These are phyloP conservation scores for Thielaviopsis ethacetica DNA, from an alignment of 2,329 filamentous ascomycete genomes.

Conservation along the genomic window DNA sequence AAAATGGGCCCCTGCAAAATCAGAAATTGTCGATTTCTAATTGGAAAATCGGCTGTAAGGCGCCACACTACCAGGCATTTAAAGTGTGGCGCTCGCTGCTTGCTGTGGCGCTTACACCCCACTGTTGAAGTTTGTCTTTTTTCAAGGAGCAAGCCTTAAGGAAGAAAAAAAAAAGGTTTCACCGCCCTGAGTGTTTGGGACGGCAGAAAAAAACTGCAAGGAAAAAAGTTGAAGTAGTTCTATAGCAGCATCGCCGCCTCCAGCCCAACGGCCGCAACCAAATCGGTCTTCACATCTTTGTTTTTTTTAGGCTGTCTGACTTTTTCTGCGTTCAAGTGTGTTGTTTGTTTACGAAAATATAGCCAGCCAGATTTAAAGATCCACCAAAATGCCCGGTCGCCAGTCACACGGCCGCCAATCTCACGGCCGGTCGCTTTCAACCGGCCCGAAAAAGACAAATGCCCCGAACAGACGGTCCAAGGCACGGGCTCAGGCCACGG, in stretches of 20 bases:
- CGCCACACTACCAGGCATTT: not conserved
- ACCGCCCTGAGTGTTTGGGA: constrained; percentile 9
- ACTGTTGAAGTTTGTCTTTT: not conserved
- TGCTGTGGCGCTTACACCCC: constrained; percentile 7
- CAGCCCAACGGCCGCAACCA: not conserved
- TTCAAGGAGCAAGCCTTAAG: not conserved
- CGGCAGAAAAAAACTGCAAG: constrained; percentile 14
- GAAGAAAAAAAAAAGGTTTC: constrained; percentile 13
- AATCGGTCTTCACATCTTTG: no score
- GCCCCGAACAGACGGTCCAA: constrained; percentile 27
- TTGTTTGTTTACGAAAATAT: not conserved
- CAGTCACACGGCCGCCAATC: constrained; percentile 41
- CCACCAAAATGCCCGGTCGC: constrained; percentile 35
- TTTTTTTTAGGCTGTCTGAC: no score
- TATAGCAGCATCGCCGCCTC: not conserved
- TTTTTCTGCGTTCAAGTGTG: no score
- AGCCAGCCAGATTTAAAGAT: not conserved
- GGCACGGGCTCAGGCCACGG: constrained; percentile 31
- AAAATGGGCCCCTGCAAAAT: not conserved
- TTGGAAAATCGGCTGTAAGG: not conserved
- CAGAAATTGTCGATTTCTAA: constrained; percentile 8
- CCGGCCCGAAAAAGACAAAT: constrained; percentile 12
- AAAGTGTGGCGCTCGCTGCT: not conserved
- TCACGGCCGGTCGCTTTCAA: constrained; percentile 22
- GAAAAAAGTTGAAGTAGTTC: not conserved